Evolutionary conservation across 2,329 filamentous ascomycete species (phyloP).

Genomic region (Fusarium decemcellulare): DNA sequence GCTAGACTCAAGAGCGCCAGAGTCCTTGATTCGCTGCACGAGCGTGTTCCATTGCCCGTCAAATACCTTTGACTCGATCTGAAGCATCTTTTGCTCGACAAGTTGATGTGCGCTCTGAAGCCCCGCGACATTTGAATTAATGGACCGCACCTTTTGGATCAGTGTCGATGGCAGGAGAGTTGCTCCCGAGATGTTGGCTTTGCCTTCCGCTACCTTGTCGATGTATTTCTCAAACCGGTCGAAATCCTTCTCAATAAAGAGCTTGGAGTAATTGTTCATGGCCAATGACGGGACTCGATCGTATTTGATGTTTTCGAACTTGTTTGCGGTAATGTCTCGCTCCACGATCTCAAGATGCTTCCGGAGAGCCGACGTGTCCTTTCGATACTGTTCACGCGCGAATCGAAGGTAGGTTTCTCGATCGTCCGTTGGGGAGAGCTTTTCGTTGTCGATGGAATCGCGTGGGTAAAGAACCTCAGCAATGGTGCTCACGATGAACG

Average conservation of each 20-base stretch:
- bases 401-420: slow-evolving; percentile 67
- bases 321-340: slow-evolving; percentile 62
- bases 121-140: fast-evolving
- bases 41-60: slow-evolving; percentile 70
- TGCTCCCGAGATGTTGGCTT: slow-evolving; percentile 67
- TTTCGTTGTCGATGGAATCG: slow-evolving; percentile 45
- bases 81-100: slow-evolving; percentile 47
- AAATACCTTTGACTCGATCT: slow-evolving; percentile 55
- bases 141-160: slow-evolving; percentile 47
- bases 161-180: slow-evolving; percentile 67
- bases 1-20: slow-evolving; percentile 64
- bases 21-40: slow-evolving; percentile 70
- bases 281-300: slow-evolving; percentile 69
- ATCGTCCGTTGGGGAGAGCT: slow-evolving; percentile 52
- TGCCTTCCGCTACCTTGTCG: slow-evolving; percentile 61
- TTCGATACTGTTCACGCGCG: slow-evolving; percentile 67
- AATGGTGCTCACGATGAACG: slow-evolving; percentile 69
- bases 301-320: slow-evolving; percentile 67
- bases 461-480: slow-evolving; percentile 67
- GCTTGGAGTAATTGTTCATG: slow-evolving; percentile 65
- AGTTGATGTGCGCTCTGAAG: slow-evolving; percentile 23
- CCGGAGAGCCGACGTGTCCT: slow-evolving; percentile 65
- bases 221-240: slow-evolving; percentile 66
- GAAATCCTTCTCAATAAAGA: slow-evolving; percentile 66
- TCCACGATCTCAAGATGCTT: slow-evolving; percentile 68